Conservation (phyloP, 2,329 filamentous ascomycete genomes). For the Xylariaceae sp. region DNA sequence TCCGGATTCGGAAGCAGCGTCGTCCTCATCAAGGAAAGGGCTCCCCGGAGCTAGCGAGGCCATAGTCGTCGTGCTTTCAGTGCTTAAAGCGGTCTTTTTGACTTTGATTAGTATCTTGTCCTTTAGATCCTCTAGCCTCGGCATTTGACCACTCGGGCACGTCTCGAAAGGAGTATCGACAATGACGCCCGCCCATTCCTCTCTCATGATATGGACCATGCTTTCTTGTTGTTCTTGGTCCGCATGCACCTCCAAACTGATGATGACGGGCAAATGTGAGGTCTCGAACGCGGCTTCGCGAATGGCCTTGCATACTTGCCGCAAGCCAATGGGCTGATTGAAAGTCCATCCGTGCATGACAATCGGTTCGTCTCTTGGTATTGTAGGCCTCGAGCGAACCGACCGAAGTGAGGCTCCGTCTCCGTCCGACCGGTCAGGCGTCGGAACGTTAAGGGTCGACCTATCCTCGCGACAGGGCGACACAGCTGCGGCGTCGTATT, state of each 20-base stretch:
- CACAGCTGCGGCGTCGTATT: slow-evolving; percentile 17
- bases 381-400: slow-evolving; percentile 24
- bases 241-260: slow-evolving; percentile 90
- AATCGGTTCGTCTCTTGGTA: slow-evolving; percentile 63
- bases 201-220: slow-evolving; percentile 92
- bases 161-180: slow-evolving; percentile 57
- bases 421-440: slow-evolving; percentile 12
- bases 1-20: slow-evolving; percentile 39
- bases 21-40: slow-evolving; percentile 35
- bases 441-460: slow-evolving; percentile 9
- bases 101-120: slow-evolving; percentile 84
- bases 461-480: slow-evolving; percentile 17
- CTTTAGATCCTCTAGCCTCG: slow-evolving; percentile 67
- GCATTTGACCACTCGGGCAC: slow-evolving; percentile 55
- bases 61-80: slow-evolving; percentile 31
- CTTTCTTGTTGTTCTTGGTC: slow-evolving; percentile 78
- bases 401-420: slow-evolving; percentile 14
- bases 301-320: slow-evolving; percentile 80
- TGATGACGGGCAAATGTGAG: slow-evolving; percentile 78
- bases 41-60: slow-evolving; percentile 32
- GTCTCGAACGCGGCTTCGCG: slow-evolving; percentile 73
- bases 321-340: slow-evolving; percentile 81
- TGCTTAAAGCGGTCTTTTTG: slow-evolving; percentile 50
- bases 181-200: slow-evolving; percentile 77
- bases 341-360: slow-evolving; percentile 83